These are phyloP conservation scores for Glomus cerebriforme DNA, from an alignment of 192 early-diverging fungal genomes.

Conservation along the genomic window DNA sequence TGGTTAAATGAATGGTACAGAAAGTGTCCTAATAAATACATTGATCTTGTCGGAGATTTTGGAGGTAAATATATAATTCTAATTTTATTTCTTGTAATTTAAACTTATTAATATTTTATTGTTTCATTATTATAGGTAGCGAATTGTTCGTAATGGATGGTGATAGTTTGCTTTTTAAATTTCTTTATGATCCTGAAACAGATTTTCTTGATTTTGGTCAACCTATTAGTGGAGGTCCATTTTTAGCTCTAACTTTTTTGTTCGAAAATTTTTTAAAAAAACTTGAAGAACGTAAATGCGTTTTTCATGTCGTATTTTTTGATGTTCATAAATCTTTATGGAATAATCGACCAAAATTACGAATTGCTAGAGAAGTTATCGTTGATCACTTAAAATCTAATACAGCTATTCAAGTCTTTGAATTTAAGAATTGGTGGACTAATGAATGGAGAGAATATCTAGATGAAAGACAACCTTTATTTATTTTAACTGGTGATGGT, in stretches of 20 bases:
- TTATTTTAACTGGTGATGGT: conserved; percentile 34
- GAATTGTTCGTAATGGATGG: conserved; percentile 49
- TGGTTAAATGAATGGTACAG: conserved; percentile 26
- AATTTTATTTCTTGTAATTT: neutral
- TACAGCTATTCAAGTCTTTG: neutral
- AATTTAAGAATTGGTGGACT: conserved; percentile 34
- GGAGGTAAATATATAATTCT: conserved; percentile 34
- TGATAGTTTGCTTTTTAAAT: conserved; percentile 38
- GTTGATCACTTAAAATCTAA: conserved; percentile 28
- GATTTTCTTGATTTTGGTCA: conserved; percentile 24
- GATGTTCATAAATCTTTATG: conserved; percentile 36
- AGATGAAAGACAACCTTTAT: conserved; percentile 5
- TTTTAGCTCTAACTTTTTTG: conserved; percentile 32
- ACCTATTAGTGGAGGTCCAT: conserved; percentile 28
- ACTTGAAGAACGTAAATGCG: conserved; percentile 36
- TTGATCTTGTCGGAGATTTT: conserved; percentile 49
- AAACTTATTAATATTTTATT: neutral
- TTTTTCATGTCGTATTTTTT: conserved; percentile 44
- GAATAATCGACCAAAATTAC: conserved; percentile 31
- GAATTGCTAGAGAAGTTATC: conserved; percentile 2
- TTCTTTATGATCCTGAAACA: conserved; percentile 21
- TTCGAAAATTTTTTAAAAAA: conserved; percentile 36
- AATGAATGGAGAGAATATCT: conserved; percentile 29
- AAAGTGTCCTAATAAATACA: neutral
- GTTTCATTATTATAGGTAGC: neutral